A percentile compares a stretch with the other conserved stretches of the same genome.
phyloP scores from a whole-genome alignment of 345 rosid genomes.

The Abelmoschus esculentus region DNA sequence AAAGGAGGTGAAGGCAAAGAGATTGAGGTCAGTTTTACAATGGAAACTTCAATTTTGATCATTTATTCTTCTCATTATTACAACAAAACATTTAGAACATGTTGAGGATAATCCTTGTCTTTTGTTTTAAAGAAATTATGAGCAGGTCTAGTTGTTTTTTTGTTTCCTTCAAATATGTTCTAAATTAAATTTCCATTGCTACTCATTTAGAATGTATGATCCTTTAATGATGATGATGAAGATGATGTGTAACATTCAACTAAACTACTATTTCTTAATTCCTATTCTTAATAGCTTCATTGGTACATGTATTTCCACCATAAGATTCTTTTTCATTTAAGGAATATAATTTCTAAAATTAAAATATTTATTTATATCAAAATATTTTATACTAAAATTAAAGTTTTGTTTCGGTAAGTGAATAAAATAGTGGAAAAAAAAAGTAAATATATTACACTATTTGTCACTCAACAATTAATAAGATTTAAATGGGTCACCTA shows the following conservation, averaged over 20 bases:
- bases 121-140: constrained; percentile 17
- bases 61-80: constrained; percentile 28
- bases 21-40: constrained; percentile 17
- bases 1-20: constrained; percentile 16
- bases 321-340: background rate
- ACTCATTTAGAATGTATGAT: constrained; percentile 21
- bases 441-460: no score
- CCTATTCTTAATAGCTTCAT: constrained; percentile 10
- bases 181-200: background rate
- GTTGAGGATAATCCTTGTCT: constrained; percentile 27
- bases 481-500: no score
- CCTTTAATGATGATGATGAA: constrained; percentile 16
- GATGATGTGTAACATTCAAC: constrained; percentile 28
- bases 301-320: background rate
- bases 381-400: no score
- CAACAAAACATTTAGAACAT: constrained; percentile 29
- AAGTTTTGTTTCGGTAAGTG: no score
- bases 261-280: constrained; percentile 9
- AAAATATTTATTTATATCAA: no score
- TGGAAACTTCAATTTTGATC: constrained; percentile 29
- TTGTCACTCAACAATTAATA: no score
- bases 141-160: constrained; percentile 24
- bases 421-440: no score
- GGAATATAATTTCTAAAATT: no score
- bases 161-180: constrained; percentile 12